Conservation (phyloP, 2,329 filamentous ascomycete genomes). For the Clonostachys byssicola region DNA sequence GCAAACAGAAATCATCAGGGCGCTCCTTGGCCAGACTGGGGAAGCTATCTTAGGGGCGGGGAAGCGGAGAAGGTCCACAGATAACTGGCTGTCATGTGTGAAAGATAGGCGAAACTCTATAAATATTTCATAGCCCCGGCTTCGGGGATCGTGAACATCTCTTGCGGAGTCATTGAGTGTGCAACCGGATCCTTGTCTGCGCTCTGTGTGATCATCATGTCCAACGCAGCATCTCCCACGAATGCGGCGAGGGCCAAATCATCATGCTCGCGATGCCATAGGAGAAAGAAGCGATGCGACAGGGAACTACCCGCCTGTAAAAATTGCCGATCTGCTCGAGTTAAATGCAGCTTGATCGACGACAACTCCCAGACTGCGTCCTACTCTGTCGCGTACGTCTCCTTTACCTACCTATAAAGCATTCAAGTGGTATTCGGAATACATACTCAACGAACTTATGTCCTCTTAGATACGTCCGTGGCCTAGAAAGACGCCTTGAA, state of each 20-base stretch:
- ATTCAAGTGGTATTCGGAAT: not conserved
- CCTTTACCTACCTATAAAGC: not conserved
- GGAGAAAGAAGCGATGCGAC: constrained; percentile 37
- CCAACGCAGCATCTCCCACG: not conserved
- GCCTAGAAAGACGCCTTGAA: constrained; percentile 16
- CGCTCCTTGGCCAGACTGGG: too few relatives aligned
- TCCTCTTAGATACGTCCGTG: constrained; percentile 19
- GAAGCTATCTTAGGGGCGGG: too few relatives aligned
- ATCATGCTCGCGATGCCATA: constrained; percentile 32
- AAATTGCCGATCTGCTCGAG: constrained; percentile 26
- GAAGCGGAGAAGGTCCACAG: too few relatives aligned
- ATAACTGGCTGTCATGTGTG: too few relatives aligned
- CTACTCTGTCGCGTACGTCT: constrained; percentile 30
- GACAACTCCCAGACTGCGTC: constrained; percentile 29
- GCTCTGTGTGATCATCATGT: not conserved
- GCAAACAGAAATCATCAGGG: too few relatives aligned
- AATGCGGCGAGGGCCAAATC: constrained; percentile 7
- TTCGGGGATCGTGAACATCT: not conserved
- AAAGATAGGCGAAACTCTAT: not conserved
- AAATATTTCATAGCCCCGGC: not conserved
- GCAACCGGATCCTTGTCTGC: not conserved
- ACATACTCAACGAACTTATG: not conserved
- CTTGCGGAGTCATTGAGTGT: not conserved
- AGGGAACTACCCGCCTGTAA: constrained; percentile 27
- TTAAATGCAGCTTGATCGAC: constrained; percentile 33